Evolutionary conservation across 495 filamentous ascomycete genomes (phyloP), one percentile per base, ranked within the genome.

Genomic region (Penicillium desertorum): DNA sequence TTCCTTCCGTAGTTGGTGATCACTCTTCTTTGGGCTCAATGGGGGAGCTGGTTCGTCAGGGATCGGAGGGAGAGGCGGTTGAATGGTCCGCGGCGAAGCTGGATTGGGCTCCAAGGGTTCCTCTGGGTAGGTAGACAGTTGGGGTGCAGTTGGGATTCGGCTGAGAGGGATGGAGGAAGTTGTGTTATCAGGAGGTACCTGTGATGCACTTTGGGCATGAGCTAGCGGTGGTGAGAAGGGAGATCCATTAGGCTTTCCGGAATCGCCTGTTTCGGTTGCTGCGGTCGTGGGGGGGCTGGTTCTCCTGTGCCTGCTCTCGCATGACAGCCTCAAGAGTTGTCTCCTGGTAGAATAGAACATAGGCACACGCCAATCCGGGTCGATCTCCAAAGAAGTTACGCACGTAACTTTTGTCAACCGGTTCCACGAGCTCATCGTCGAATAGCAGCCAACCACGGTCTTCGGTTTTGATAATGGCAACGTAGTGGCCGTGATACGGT

Each of bases 351-450:
- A 98, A 98, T 1, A 98, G 77, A 19, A 98, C 92, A 65, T 98
- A 98, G 20, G 94, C 94, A 72, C 92, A 97, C 19, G 94, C 95
- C 69, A 92, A 81, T 2, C 90, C 90, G 16, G 90, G 88, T 59
- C 88, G 87, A 65, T 96, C 94, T 25, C 94, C 94, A 66, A 98
- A 98, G 75, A 98, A 98, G 67, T 96, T 98, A 51, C 85, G 82
- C n/a, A 98, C 95, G 67, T 94, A 98, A 65, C 86, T 86, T 68
- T 96, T 96, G 66, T 97, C 91, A 6, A 98, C 94, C 0, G 95
- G 94, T 67, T 98, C 94, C 12, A 98, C 94, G 82, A 98, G 88
- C 76, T 98, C 94, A 69, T 98, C 94, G 62, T 98, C 94, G 60
- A 98, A 98, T 4, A 98, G 75, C 52, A 98, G 69, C 94, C 94